phyloP scores from a whole-genome alignment of 768 basidiomycete species.

The Phlebiopsis flavidoalba region DNA sequence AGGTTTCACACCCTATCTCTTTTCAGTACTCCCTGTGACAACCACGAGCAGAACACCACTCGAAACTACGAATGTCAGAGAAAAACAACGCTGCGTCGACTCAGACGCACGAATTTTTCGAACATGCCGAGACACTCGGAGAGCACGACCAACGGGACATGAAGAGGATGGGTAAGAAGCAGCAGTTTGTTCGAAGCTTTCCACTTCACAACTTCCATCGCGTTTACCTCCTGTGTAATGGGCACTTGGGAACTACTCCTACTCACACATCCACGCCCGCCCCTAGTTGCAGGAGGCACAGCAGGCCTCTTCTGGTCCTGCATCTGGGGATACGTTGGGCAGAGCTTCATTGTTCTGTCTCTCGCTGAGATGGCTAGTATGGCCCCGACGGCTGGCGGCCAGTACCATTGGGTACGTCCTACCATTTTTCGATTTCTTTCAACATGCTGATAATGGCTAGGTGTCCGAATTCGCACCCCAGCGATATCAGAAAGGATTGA shows the following conservation, averaged over 20 bases:
- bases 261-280: neutral
- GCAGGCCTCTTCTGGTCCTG: constrained; percentile 4
- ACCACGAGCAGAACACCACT: neutral
- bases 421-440: neutral
- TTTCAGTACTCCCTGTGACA: neutral
- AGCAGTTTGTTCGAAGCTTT: neutral
- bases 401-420: neutral
- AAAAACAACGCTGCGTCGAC: neutral
- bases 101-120: neutral
- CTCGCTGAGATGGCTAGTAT: constrained; percentile 1
- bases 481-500: neutral
- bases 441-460: neutral
- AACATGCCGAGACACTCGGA: too few species aligned
- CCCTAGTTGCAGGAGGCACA: neutral
- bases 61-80: neutral
- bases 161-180: constrained; percentile 3
- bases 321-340: constrained; percentile 1
- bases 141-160: neutral
- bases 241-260: constrained; percentile 1
- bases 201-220: neutral
- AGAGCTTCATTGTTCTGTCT: neutral
- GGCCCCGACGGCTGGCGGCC: neutral
- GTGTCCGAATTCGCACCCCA: constrained; percentile 1
- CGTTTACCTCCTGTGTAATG: neutral
- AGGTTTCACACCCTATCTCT: neutral